Base-by-base conservation (phyloP, 2,329 filamentous ascomycete genomes). In the Aspergillus uvarum region DNA sequence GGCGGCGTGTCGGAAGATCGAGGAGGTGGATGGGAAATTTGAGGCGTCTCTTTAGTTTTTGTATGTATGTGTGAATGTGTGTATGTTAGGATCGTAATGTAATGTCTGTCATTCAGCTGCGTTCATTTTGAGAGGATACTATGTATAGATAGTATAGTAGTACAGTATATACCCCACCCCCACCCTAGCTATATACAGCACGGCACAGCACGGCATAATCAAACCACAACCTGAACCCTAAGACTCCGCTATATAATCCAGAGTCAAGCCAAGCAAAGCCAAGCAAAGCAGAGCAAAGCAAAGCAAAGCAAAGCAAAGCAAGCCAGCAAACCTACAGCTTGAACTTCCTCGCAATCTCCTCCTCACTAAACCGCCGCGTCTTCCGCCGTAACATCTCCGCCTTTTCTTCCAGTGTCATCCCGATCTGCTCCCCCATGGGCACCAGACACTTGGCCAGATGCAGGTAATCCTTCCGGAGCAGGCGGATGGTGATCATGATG, bases 391-490 rank as follows among this genome's bases (percentile, higher is more conserved):
- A 75, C 82, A 91, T 83, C 11, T 79, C 82, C 5, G 83, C 85
- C 32, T 85, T 80, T 73, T 91, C 84, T 31, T 87, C 82, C 64
- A 88, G 77, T 0, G 80, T 86, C 83, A 92, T 84, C 5, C 78
- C 75, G 47, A 89, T 85, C 77, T 93, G 90, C 1, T 85, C 81
- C 0, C 89, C 89, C 44, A 94, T 88, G 0, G 90, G 90, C 14
- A 94, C 88, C 51, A 94, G 72, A 62, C 89, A 88, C 56, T 80
- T 81, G 1, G 90, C 90, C 10, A 94, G 81, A 56, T 87, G 79
- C 52, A 81, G 77, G 67, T 94, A 94, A 70, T 93, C 86, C 73
- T 91, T 91, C 60, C 81, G 80, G 68, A 93, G 69, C 19, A 93
- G 75, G 48, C 83, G 83, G 35, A 90, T 73, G 0, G 90, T 91